Base-by-base conservation (phyloP, 176 grass and related monocot species). In the Elymus sibiricus region DNA sequence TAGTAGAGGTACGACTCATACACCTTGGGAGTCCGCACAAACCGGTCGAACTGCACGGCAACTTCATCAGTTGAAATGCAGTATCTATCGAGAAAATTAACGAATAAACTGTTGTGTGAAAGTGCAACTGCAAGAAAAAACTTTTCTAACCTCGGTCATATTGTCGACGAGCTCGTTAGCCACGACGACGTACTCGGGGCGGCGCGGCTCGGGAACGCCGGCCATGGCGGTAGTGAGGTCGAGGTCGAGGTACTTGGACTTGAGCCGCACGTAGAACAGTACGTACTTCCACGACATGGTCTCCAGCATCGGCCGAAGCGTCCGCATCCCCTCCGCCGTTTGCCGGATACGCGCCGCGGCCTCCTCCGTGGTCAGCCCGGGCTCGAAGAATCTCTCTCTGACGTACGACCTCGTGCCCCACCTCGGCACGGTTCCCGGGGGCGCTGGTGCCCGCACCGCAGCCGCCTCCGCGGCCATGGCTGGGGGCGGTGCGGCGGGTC, bases 251-350 rank as follows among this genome's bases (percentile, higher is more conserved):
- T 94, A 98, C 61, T 92, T 90, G 56, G 93, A 87, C 83, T 94
- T 95, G 63, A 94, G 92, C 1, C 96, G 86, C 11, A 98, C 79
- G 83, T 95, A 98, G 85, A 94, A 94, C 64, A 98, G 71, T n/a
- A 95, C 91, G 76, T 97, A 97, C 79, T 85, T 90, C 96, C 96
- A 98, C 5, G 96, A 91, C 96, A 98, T 98, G 73, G 91, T 92
- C 80, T 98, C 93, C 22, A 98, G 88, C 93, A 98, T 98, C 27
- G 94, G 93, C 55, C 96, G 86, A 62, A 95, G 89, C 44, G 89
- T 90, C 34, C 84, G 82, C 91, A 98, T 91, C 9, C 91, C 91
- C 84, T 98, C 96, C 5, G 96, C 90, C 7, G 96, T 98, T 83
- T 98, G 96, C 46, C 86, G 88, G 67, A 98, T 98, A 84, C 96